A percentile compares a stretch with the other conserved stretches of the same genome.
Evolutionary conservation across 2,329 filamentous ascomycete species (phyloP).

Genomic region (Coniochaeta sp.): DNA sequence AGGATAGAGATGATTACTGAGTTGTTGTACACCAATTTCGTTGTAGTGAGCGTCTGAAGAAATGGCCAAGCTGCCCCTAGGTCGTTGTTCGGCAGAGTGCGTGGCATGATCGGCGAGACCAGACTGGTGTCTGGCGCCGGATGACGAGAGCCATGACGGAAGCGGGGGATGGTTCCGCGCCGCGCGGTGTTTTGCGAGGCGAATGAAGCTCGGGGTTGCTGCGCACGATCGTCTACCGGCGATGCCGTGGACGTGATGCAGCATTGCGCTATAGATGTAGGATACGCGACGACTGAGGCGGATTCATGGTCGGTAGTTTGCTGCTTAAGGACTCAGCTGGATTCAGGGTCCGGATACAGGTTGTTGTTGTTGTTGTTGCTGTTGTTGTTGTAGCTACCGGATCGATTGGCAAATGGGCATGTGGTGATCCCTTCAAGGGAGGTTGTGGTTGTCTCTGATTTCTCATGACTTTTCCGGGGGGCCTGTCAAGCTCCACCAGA

Average conservation of each 20-base stretch:
- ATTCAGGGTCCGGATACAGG: not conserved
- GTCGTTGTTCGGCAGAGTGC: slow-evolving; percentile 7
- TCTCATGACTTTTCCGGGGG: not conserved
- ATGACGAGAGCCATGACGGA: slow-evolving; percentile 9
- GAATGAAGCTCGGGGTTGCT: slow-evolving; percentile 39
- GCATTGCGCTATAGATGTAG: slow-evolving; percentile 25
- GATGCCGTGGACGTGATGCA: slow-evolving; percentile 27
- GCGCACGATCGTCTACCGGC: slow-evolving; percentile 11
- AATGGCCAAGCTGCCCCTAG: slow-evolving; percentile 30
- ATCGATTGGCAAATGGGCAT: not conserved
- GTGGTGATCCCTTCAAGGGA: not conserved
- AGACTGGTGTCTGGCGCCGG: slow-evolving; percentile 31
- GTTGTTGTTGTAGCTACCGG: not conserved
- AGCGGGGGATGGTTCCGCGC: slow-evolving; percentile 24
- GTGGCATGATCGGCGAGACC: slow-evolving; percentile 18
- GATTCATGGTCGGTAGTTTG: slow-evolving; percentile 5
- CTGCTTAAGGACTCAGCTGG: not conserved
- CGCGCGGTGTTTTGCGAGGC: slow-evolving; percentile 41
- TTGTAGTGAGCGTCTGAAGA: slow-evolving; percentile 66
- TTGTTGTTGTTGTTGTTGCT: not conserved
- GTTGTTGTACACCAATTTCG: slow-evolving; percentile 88
- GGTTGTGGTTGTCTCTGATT: not conserved
- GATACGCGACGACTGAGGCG: slow-evolving; percentile 1
- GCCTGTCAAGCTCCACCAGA: not conserved
- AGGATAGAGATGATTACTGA: slow-evolving; percentile 73